phyloP scores from a whole-genome alignment of 345 rosid genomes.

The Clausena lansium region DNA sequence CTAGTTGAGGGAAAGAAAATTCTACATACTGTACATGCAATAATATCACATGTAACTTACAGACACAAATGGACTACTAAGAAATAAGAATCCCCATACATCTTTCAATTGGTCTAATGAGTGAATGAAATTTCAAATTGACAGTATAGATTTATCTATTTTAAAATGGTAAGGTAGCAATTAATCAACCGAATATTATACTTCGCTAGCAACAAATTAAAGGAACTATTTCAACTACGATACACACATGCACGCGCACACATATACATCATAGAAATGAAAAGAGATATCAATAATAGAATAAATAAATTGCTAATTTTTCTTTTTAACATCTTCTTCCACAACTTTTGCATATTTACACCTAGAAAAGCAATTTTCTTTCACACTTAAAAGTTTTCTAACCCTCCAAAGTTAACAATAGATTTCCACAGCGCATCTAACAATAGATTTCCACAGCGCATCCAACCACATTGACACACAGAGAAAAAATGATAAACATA shows the following conservation, averaged over 20 bases:
- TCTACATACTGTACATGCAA: not conserved
- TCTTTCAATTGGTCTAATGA: not conserved
- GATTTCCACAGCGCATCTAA: not conserved
- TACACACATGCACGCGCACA: not conserved
- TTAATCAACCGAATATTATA: not conserved
- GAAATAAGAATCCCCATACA: not conserved
- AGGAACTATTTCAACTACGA: not conserved
- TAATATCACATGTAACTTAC: not conserved
- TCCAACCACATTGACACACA: not conserved
- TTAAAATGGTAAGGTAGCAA: not conserved
- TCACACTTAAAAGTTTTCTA: not conserved
- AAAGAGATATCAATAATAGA: slow-evolving; percentile 1
- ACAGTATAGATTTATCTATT: not conserved
- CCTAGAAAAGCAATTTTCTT: not conserved
- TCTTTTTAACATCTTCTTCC: not conserved
- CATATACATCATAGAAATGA: not conserved
- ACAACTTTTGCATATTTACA: not conserved
- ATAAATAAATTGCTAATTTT: not conserved
- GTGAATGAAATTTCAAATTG: not conserved
- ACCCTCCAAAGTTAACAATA: not conserved
- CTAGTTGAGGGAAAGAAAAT: not conserved
- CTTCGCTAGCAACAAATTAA: not conserved
- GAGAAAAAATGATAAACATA: not conserved
- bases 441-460: not conserved
- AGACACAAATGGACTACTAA: not conserved